Conservation (phyloP, 768 basidiomycete species). For the Chalciporus chontae region DNA sequence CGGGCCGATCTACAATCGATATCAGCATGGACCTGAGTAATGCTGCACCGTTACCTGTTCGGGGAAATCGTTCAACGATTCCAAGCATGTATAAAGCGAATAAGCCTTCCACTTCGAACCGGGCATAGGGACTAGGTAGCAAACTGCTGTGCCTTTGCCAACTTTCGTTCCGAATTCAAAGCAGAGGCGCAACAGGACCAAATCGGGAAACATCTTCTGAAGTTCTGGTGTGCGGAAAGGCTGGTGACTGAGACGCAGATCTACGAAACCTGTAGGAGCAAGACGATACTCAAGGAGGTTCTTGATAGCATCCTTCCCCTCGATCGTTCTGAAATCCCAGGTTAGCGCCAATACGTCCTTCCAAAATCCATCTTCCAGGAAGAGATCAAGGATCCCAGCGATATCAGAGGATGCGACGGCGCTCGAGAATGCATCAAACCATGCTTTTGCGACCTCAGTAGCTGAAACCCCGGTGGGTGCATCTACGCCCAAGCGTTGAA, state of each 20-base stretch:
- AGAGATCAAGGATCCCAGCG: conserved; percentile 21
- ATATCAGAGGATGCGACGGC: conserved; percentile 19
- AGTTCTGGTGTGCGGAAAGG: conserved; percentile 31
- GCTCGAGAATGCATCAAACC: conserved; percentile 23
- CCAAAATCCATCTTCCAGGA: conserved; percentile 40
- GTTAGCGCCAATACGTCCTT: conserved; percentile 52
- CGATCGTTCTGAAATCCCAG: conserved; percentile 53
- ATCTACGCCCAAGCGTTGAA: conserved; percentile 24
- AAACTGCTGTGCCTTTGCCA: conserved; percentile 51
- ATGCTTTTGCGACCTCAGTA: conserved; percentile 20
- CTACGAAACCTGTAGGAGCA: conserved; percentile 16
- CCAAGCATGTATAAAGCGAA: conserved; percentile 56
- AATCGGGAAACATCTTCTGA: conserved; percentile 45
- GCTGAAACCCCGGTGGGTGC: conserved; percentile 19
- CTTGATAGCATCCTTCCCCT: conserved; percentile 36
- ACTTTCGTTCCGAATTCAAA: conserved; percentile 53
- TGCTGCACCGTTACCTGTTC: conserved; percentile 37
- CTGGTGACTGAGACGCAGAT: conserved; percentile 18
- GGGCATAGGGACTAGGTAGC: conserved; percentile 48
- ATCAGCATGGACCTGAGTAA: neutral
- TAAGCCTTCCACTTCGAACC: conserved; percentile 55
- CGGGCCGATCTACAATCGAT: conserved; percentile 30
- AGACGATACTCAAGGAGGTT: conserved; percentile 40
- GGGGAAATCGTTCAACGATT: conserved; percentile 52
- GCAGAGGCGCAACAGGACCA: conserved; percentile 53